These are phyloP conservation scores for Ceratocystis smalleyi DNA, from an alignment of 2,329 filamentous ascomycete species.

Conservation along the genomic window DNA sequence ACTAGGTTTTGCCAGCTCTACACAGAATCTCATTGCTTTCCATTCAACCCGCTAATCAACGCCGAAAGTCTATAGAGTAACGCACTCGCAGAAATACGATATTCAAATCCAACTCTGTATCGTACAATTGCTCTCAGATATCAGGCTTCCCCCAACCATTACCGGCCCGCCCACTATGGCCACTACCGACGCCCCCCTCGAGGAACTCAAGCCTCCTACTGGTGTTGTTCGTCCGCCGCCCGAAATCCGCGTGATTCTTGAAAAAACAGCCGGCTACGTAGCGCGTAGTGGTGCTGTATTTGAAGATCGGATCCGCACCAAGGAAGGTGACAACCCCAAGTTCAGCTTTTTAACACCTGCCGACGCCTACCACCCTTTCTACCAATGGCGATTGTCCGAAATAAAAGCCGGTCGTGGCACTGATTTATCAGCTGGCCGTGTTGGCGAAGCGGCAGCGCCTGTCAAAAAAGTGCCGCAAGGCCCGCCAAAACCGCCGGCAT, in stretches of 20 bases:
- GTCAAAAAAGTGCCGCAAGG: constrained; percentile 54
- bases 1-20: background rate
- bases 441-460: constrained; percentile 42
- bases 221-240: constrained; percentile 81
- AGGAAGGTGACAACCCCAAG: constrained; percentile 71
- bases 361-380: constrained; percentile 79
- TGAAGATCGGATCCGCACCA: constrained; percentile 72
- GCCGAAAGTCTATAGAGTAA: background rate
- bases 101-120: background rate
- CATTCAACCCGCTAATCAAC: background rate
- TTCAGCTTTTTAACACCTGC: constrained; percentile 70
- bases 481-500: constrained; percentile 70
- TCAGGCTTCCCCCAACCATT: background rate
- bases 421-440: constrained; percentile 58
- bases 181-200: constrained; percentile 34
- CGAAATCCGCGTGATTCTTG: constrained; percentile 69
- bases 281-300: constrained; percentile 52
- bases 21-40: background rate
- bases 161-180: background rate
- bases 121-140: background rate
- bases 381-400: constrained; percentile 78
- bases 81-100: background rate
- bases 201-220: constrained; percentile 61
- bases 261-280: constrained; percentile 91
- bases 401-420: constrained; percentile 73